A percentile compares a stretch with the other conserved stretches of the same genome.
phyloP scores from a whole-genome alignment of 148 eudicot species.

The Camellia granthamiana region DNA sequence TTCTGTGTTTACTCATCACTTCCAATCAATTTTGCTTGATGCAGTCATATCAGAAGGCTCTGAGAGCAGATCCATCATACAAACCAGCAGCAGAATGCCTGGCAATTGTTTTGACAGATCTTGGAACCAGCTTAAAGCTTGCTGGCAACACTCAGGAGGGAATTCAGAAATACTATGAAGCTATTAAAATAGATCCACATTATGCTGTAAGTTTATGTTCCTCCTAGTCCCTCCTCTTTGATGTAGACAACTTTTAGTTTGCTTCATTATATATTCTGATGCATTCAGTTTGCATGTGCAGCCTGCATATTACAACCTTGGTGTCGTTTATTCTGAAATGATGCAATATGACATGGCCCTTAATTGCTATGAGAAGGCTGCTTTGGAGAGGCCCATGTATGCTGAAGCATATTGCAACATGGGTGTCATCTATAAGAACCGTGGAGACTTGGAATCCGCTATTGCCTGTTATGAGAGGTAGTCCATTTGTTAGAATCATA shows the following conservation, averaged over 20 bases:
- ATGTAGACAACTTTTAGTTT: background rate
- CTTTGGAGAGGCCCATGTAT: conserved; percentile 95
- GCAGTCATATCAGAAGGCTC: conserved; percentile 93
- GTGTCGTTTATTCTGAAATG: conserved; percentile 98
- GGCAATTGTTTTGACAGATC: conserved; percentile 88
- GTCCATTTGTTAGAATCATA: background rate
- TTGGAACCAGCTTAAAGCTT: conserved; percentile 94
- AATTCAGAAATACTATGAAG: conserved; percentile 90
- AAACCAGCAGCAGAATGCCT: conserved; percentile 98
- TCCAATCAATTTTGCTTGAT: conserved; percentile 15
- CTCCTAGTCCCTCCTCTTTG: conserved; percentile 12
- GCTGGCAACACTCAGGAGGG: conserved; percentile 98
- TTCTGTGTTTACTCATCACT: background rate
- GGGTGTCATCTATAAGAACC: conserved; percentile 96
- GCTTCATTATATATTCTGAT: conserved; percentile 11
- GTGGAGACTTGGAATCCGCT: conserved; percentile 94
- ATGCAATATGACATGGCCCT: conserved; percentile 97
- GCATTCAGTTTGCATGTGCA: conserved; percentile 42
- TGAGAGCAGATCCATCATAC: conserved; percentile 73
- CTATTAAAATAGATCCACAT: conserved; percentile 87
- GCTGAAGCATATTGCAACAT: conserved; percentile 99
- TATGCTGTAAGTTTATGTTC: conserved; percentile 65
- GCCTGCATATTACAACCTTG: conserved; percentile 99
- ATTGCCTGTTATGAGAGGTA: conserved; percentile 98
- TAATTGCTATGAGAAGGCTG: conserved; percentile 93